These are phyloP conservation scores for Nidularia sp. DNA, from an alignment of 768 basidiomycete species.

Conservation along the genomic window DNA sequence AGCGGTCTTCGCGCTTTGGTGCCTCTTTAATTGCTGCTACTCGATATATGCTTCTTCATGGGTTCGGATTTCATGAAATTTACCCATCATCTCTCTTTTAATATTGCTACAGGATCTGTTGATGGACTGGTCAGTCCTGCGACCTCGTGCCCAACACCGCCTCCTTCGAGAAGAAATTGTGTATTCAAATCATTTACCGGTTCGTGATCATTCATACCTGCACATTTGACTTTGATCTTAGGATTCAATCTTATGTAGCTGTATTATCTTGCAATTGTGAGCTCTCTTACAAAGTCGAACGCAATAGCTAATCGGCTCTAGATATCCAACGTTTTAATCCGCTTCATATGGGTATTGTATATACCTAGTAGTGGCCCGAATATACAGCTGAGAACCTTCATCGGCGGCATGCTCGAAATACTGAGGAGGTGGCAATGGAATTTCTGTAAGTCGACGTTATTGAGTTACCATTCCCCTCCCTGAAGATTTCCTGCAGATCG, in stretches of 20 bases:
- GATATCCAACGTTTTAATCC: slow-evolving; percentile 68
- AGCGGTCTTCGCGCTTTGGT: slow-evolving; percentile 62
- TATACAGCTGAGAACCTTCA: slow-evolving; percentile 57
- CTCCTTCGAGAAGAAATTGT: slow-evolving; percentile 73
- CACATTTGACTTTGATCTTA: background rate
- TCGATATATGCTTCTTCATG: slow-evolving; percentile 73
- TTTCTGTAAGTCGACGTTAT: slow-evolving; percentile 57
- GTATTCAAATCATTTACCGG: slow-evolving; percentile 60
- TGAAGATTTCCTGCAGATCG: slow-evolving; percentile 16
- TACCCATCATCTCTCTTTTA: background rate
- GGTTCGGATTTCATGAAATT: slow-evolving; percentile 41
- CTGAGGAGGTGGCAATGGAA: slow-evolving; percentile 88
- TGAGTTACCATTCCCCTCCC: background rate
- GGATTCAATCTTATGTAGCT: slow-evolving; percentile 28
- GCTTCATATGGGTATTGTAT: slow-evolving; percentile 84
- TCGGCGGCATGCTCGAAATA: slow-evolving; percentile 71
- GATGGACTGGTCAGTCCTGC: slow-evolving; percentile 90
- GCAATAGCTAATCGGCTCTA: slow-evolving; percentile 17
- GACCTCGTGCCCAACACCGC: slow-evolving; percentile 47
- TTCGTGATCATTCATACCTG: slow-evolving; percentile 24
- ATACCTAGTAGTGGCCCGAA: slow-evolving; percentile 49
- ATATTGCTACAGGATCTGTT: slow-evolving; percentile 57
- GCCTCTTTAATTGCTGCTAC: slow-evolving; percentile 57
- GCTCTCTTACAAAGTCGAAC: slow-evolving; percentile 4
- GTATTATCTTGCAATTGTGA: slow-evolving; percentile 79